phyloP scores from a whole-genome alignment of 495 filamentous ascomycete genomes.

The Penicillium verhagenii region DNA sequence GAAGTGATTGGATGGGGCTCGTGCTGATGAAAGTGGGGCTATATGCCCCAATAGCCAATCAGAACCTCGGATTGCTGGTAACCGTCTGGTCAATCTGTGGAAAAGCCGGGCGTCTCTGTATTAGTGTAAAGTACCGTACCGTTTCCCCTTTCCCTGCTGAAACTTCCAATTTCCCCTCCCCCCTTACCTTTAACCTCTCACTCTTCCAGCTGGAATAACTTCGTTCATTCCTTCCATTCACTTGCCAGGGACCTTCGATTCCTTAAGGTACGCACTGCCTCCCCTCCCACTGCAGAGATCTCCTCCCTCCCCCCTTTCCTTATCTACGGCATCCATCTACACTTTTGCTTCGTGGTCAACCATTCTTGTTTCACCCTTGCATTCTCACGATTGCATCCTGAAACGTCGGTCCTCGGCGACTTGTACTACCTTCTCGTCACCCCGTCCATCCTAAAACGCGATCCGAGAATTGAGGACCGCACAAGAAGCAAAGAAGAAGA shows the following conservation, averaged over 20 bases:
- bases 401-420: constrained; percentile 25
- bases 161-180: constrained; percentile 30
- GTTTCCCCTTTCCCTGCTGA: constrained; percentile 27
- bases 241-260: constrained; percentile 11
- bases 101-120: neutral
- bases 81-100: neutral
- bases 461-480: neutral
- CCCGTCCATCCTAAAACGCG: constrained; percentile 9
- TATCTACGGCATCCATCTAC: neutral
- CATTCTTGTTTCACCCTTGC: constrained; percentile 27
- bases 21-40: neutral
- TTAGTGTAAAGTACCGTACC: constrained; percentile 15
- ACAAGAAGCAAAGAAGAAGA: neutral
- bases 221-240: constrained; percentile 17
- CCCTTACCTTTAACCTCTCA: constrained; percentile 28
- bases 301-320: neutral
- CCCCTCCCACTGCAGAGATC: too few relatives aligned
- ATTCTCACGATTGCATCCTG: constrained; percentile 20
- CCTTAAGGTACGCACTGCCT: constrained; percentile 12
- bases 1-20: constrained; percentile 2
- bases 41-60: constrained; percentile 5
- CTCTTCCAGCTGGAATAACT: constrained; percentile 21
- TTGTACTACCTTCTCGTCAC: constrained; percentile 19
- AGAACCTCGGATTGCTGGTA: neutral
- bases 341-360: constrained; percentile 14